Evolutionary conservation across 495 filamentous ascomycete genomes (phyloP).

Genomic region (Apodospora peruviana): DNA sequence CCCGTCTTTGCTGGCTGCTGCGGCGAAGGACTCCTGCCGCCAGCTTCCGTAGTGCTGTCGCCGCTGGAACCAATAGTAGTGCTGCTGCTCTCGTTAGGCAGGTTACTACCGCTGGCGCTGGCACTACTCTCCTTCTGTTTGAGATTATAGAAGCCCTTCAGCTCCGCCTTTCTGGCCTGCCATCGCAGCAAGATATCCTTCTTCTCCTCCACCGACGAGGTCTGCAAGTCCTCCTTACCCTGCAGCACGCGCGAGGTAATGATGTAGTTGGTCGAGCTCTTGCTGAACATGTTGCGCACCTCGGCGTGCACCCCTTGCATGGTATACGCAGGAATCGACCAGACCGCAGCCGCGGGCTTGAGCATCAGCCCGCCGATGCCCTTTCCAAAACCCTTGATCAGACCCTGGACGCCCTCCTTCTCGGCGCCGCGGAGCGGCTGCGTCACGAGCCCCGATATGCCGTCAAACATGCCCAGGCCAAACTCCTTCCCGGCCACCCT

Average conservation of each 20-base stretch:
- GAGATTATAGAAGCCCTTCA: slow-evolving; percentile 40
- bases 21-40: too few relatives aligned
- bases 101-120: background rate
- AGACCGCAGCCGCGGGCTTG: slow-evolving; percentile 64
- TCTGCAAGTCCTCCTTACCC: slow-evolving; percentile 57
- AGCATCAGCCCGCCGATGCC: slow-evolving; percentile 65
- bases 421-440: slow-evolving; percentile 62
- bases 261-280: slow-evolving; percentile 64
- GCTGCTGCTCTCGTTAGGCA: background rate
- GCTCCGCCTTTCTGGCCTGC: slow-evolving; percentile 45
- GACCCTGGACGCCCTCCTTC: slow-evolving; percentile 62
- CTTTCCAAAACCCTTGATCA: slow-evolving; percentile 70
- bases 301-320: slow-evolving; percentile 73
- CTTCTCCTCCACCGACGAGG: slow-evolving; percentile 46
- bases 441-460: slow-evolving; percentile 65
- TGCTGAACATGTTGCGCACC: slow-evolving; percentile 57
- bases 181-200: slow-evolving; percentile 53
- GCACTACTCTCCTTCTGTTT: slow-evolving; percentile 29
- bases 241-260: slow-evolving; percentile 66
- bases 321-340: slow-evolving; percentile 65
- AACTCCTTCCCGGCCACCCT: slow-evolving; percentile 64
- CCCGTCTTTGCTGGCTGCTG: slow-evolving; percentile 25
- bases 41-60: background rate
- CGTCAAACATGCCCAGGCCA: slow-evolving; percentile 61
- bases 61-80: background rate